Evolutionary conservation across 2,329 filamentous ascomycete species (phyloP).

Genomic region (Fusarium sp.): DNA sequence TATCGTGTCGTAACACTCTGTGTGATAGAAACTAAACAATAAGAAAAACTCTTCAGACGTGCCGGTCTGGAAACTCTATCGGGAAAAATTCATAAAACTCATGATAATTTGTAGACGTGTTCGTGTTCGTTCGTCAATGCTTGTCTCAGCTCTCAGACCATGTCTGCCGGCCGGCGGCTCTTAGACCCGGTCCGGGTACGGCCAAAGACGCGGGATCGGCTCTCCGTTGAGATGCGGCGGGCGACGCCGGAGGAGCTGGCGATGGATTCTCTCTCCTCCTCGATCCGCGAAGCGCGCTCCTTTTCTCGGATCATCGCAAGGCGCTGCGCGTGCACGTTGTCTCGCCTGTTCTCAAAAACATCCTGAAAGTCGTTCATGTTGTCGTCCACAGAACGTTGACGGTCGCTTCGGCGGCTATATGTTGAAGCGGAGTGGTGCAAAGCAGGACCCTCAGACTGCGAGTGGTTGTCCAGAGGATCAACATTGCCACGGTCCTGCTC

Average conservation of each 20-base stretch:
- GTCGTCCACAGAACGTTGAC: constrained; percentile 45
- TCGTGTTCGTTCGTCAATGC: not conserved
- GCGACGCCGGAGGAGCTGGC: constrained; percentile 47
- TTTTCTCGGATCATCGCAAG: constrained; percentile 55
- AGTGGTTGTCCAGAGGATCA: constrained; percentile 21
- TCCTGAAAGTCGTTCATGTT: constrained; percentile 57
- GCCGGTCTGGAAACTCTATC: constrained; percentile 26
- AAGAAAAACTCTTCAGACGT: constrained; percentile 22
- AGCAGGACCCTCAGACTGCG: constrained; percentile 26
- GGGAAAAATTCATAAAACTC: constrained; percentile 29
- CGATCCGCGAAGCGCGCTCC: constrained; percentile 45
- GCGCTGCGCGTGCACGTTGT: constrained; percentile 50
- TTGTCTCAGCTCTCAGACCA: constrained; percentile 39
- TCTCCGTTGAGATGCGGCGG: constrained; percentile 38
- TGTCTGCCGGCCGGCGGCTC: constrained; percentile 40
- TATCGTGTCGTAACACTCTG: constrained; percentile 8
- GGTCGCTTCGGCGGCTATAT: constrained; percentile 32
- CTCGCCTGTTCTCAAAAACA: constrained; percentile 58
- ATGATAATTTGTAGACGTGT: constrained; percentile 7
- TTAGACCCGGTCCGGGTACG: constrained; percentile 47
- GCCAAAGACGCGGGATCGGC: constrained; percentile 46
- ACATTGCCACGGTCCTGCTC: constrained; percentile 32
- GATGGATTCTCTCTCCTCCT: constrained; percentile 41
- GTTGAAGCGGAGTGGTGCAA: constrained; percentile 22
- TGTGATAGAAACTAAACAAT: not conserved